Base-by-base conservation (phyloP, 306 rosid species). In the Vigna unguiculata region DNA sequence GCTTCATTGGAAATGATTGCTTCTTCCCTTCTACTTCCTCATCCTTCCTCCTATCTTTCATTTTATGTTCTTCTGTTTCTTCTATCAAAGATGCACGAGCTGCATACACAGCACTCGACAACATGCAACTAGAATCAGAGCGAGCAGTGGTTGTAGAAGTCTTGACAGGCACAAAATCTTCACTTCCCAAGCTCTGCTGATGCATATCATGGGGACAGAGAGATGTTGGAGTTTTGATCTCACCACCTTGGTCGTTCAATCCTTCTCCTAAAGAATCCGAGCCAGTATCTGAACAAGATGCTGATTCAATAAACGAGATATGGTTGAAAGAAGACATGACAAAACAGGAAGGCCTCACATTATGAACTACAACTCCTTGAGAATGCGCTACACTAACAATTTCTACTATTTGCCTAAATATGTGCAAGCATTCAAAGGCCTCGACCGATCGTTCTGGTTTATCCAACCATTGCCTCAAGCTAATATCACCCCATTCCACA, bases 401-500 rank as follows among this genome's bases (percentile, higher is more conserved):
- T 69, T 91, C 97, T 43, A 91, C 96, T 53, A 95, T 83, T 79
- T 95, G 97, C 84, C 90, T 88, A 85, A 95, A 92, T 79, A 95
- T 74, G 78, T 95, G 99, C 84, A 90, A 81, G 71, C 97, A 90
- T 60, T 95, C 93, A 16, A 88, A 88, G 32, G 76, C 88, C 69
- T 92, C 93, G 43, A 92, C 93, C 0, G 89, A 32, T 38, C 99
- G 82, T 5, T 91, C 93, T 0, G 90, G 91, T 77, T 84, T 90
- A 77, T 95, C 99, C 80, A 95, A 81, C 99, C 99, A 95, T 30
- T 95, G 96, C 82, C 99, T 92, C 88, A 95, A 84, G 82, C 97
- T 95, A 47, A 92, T 75, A 79, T 95, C 97, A 71, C 90, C 95
- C 91, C 91, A 86, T 81, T 85, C 96, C 20, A 85, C 48, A 41